These are phyloP conservation scores for Zasmidium angulare DNA, from an alignment of 2,329 filamentous ascomycete genomes.

Conservation along the genomic window DNA sequence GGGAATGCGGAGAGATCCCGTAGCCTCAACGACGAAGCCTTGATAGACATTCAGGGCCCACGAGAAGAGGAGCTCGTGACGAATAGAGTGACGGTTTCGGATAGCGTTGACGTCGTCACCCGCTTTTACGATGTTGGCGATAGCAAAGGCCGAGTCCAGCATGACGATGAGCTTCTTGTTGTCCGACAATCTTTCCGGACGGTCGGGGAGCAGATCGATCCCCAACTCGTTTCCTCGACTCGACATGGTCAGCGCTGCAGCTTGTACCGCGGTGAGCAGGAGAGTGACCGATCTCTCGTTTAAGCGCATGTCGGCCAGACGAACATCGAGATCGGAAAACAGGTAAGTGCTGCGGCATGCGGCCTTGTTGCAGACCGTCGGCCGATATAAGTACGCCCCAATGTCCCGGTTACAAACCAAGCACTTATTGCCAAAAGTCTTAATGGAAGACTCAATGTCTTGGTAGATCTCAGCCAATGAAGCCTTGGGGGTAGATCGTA, in stretches of 20 bases:
- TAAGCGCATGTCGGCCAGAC: slow-evolving; percentile 1
- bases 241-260: slow-evolving; percentile 1
- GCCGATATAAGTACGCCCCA: background rate
- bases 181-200: background rate
- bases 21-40: slow-evolving; percentile 6
- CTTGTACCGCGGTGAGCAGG: slow-evolving; percentile 1
- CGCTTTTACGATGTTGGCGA: background rate
- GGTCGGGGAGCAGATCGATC: background rate
- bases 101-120: background rate
- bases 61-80: slow-evolving; percentile 7
- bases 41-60: slow-evolving; percentile 6
- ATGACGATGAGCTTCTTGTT: background rate
- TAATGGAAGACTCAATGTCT: slow-evolving; percentile 2
- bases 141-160: background rate
- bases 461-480: background rate
- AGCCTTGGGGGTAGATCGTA: background rate
- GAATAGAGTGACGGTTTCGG: background rate
- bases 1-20: slow-evolving; percentile 2
- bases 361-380: background rate
- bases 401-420: background rate
- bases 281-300: slow-evolving; percentile 1
- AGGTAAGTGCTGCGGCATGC: slow-evolving; percentile 2
- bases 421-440: background rate
- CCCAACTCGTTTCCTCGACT: background rate
- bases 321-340: slow-evolving; percentile 1